Base-by-base conservation (phyloP, 2,329 filamentous ascomycete genomes). In the Penicillium sclerotigenum region DNA sequence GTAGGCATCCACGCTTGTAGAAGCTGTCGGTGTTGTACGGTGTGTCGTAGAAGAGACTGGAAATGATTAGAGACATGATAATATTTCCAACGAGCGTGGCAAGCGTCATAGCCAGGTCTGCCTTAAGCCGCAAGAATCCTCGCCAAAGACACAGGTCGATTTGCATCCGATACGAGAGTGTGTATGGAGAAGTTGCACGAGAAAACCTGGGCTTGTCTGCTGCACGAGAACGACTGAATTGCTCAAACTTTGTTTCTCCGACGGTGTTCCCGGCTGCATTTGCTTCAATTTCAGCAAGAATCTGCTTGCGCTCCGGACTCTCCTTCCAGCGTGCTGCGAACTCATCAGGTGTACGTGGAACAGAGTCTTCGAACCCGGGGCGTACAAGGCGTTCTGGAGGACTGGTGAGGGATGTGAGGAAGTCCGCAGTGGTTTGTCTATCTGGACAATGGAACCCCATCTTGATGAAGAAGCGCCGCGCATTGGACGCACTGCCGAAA, bases 1-100 rank as follows among this genome's bases (percentile, higher is more conserved):
- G 77, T 14, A 94, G 79, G 34, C 88, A 85, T 54, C 88, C 89
- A 46, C 90, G 85, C 64, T 84, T 82, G 77, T 87, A 94, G 78
- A 95, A 94, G 65, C 86, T 90, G 34, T 73, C 70, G 0, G 89
- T 88, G 5, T 78, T 80, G 1, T 79, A 66, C n/a, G 81, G 71
- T 20, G 93, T 73, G 70, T 95, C 87, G 77, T 83, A 93, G 74
- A 93, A 96, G 56, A 95, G 85, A 60, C 86, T 88, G 33, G 87
- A 78, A 54, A 95, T 83, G 68, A 96, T 87, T 49, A 96, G 78
- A 43, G 87, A 80, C 83, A 92, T 87, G 63, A 83, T 72, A 33
- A 84, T 81, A 72, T 95, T 94, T 57, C 85, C 88, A 47, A 75
- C 64, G 4, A 83, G 80, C 45, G 85, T 80, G 28, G 85, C 83